Evolutionary conservation across 106 monocot genomes (phyloP).

Genomic region (Apostasia shenzhenica): DNA sequence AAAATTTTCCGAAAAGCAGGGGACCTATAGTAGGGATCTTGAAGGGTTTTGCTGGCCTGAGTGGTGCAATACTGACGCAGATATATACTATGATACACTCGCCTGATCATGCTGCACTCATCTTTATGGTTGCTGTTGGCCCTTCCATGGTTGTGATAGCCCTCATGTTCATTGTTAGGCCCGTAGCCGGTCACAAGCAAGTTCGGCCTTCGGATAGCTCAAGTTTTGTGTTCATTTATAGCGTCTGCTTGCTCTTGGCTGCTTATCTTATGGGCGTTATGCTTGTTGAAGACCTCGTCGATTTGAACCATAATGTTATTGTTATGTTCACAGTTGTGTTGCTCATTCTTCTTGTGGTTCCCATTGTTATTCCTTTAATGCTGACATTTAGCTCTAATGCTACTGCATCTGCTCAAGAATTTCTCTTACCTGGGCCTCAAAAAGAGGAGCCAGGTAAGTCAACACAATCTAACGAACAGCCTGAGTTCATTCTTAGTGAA

Average conservation of each 20-base stretch:
- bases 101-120: slow-evolving; percentile 47
- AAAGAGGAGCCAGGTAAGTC: slow-evolving; percentile 46
- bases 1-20: slow-evolving; percentile 81
- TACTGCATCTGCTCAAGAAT: slow-evolving; percentile 23
- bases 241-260: slow-evolving; percentile 63
- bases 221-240: slow-evolving; percentile 64
- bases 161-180: slow-evolving; percentile 79
- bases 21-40: slow-evolving; percentile 89
- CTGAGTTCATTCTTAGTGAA: slow-evolving; percentile 73
- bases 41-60: slow-evolving; percentile 84
- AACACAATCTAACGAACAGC: slow-evolving; percentile 10
- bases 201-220: slow-evolving; percentile 45
- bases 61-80: slow-evolving; percentile 87
- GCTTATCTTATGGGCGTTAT: slow-evolving; percentile 77
- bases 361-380: slow-evolving; percentile 49
- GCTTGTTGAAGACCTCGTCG: slow-evolving; percentile 71
- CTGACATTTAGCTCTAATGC: slow-evolving; percentile 27
- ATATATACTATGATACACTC: slow-evolving; percentile 56
- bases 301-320: slow-evolving; percentile 29
- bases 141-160: slow-evolving; percentile 66
- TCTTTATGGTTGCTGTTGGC: slow-evolving; percentile 83
- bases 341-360: slow-evolving; percentile 41
- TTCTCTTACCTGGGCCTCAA: slow-evolving; percentile 29
- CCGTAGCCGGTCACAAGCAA: slow-evolving; percentile 84
- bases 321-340: slow-evolving; percentile 46